These are phyloP conservation scores for Cryphonectria naterciae DNA, from an alignment of 2,329 filamentous ascomycete species.

Conservation along the genomic window DNA sequence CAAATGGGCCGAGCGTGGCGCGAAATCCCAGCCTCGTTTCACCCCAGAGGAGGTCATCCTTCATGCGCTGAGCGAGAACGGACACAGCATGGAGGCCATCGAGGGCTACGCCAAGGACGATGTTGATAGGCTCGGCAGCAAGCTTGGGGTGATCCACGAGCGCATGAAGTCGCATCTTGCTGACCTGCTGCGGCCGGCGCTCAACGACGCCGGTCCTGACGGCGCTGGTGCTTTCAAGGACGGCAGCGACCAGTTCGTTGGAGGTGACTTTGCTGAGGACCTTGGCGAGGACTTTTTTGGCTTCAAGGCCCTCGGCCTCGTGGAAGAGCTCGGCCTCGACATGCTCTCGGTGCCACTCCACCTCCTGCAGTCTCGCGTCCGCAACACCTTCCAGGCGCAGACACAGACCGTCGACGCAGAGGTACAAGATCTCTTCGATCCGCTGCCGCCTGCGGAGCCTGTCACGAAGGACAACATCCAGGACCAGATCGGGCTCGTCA, in stretches of 20 bases:
- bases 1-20: slow-evolving; percentile 44
- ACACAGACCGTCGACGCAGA: slow-evolving; percentile 63
- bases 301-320: slow-evolving; percentile 91
- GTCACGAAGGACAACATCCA: slow-evolving; percentile 79
- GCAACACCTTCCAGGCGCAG: slow-evolving; percentile 82
- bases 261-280: slow-evolving; percentile 96
- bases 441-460: slow-evolving; percentile 72
- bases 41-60: slow-evolving; percentile 84
- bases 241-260: slow-evolving; percentile 94
- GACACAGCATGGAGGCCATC: slow-evolving; percentile 77
- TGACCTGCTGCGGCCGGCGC: slow-evolving; percentile 89
- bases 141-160: slow-evolving; percentile 84
- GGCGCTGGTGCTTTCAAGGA: slow-evolving; percentile 93
- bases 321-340: slow-evolving; percentile 86
- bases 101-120: slow-evolving; percentile 92
- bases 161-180: slow-evolving; percentile 91
- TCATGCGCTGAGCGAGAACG: slow-evolving; percentile 83
- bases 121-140: slow-evolving; percentile 80
- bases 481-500: slow-evolving; percentile 82
- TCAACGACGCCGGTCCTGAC: slow-evolving; percentile 79
- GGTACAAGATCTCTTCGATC: slow-evolving; percentile 65
- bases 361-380: slow-evolving; percentile 87
- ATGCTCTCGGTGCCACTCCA: slow-evolving; percentile 91
- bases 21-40: slow-evolving; percentile 65
- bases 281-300: slow-evolving; percentile 99